Evolutionary conservation across 768 basidiomycete genomes (phyloP).

Genomic region (Phallus indusiatus): DNA sequence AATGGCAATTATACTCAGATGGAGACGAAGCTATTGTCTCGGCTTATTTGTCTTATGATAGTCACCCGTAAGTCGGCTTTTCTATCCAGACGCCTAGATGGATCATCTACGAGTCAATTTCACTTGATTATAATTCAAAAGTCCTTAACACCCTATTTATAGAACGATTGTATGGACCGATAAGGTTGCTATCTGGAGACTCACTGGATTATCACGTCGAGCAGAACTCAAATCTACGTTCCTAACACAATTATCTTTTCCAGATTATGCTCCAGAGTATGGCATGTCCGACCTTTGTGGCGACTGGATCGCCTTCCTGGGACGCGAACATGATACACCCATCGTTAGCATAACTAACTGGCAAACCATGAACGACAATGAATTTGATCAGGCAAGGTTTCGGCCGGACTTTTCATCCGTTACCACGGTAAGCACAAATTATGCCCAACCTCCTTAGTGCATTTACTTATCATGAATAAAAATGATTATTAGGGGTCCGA

Average conservation of each 20-base stretch:
- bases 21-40: slow-evolving; percentile 7
- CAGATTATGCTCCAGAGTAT: slow-evolving; percentile 8
- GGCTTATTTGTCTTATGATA: slow-evolving; percentile 9
- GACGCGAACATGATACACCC: slow-evolving; percentile 8
- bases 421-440: not conserved
- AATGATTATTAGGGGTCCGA: not conserved
- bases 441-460: not conserved
- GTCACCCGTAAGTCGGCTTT: slow-evolving; percentile 7
- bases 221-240: not conserved
- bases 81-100: no score
- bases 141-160: not conserved
- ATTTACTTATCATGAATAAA: not conserved
- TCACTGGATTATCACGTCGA: slow-evolving; percentile 2
- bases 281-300: slow-evolving; percentile 10
- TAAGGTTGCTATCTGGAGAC: slow-evolving; percentile 5
- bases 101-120: no score
- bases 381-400: slow-evolving; percentile 7
- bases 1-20: not conserved
- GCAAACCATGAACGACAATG: slow-evolving; percentile 2
- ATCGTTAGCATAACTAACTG: slow-evolving; percentile 10
- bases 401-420: slow-evolving; percentile 7
- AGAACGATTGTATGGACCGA: slow-evolving; percentile 9
- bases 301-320: slow-evolving; percentile 8
- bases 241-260: slow-evolving; percentile 7
- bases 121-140: not conserved